Base-by-base conservation (phyloP, 805 yeast species). In the Candida saitoana region DNA sequence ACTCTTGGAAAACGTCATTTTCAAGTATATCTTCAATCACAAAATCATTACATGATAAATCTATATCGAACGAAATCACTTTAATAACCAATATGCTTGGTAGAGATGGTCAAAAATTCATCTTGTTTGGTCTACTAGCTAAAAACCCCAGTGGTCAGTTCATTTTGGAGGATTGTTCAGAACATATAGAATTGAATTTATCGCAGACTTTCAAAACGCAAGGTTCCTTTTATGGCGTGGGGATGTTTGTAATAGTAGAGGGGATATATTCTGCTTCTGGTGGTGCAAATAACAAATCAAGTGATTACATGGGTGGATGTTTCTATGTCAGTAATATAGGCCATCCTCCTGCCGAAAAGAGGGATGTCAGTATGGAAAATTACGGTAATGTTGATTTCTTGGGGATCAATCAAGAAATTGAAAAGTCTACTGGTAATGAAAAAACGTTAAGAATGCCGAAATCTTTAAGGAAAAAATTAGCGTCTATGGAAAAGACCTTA, bases 291-390 rank as follows among this genome's bases (percentile, higher is more conserved):
- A 57, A 58, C 40, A 56, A 56, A 22, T 46, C 55, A 17, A 57
- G 59, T 15, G 54, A 57, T 40, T 59, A 57, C 22, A 57, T 66
- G 24, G 65, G 70, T 20, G 75, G 75, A 2, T 60, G 67, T 34
- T 89, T 93, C 56, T 80, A 83, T 49, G 95, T 84, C 1, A 74
- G 84, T 20, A 75, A 84, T 3, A 72, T 93, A 39, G 84, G 85
- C 3, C 96, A 88, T 45, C 98, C 99, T 2, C 89, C 93, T 0
- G 83, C 88, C 3, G 99, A 93, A 57, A 70, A 76, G 48, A 71
- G 97, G 44, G 80, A 74, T 6, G 60, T 56, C 0, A 73, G 95
- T 1, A 55, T 80, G 42, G 90, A 84, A 18, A 82, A 83, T 1
- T 80, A 80, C 45, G 98, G 96, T 1, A 76, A 84, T 49, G 52